Conservation (phyloP, 352 stramenopile genomes). For the Phytophthora sp. region DNA sequence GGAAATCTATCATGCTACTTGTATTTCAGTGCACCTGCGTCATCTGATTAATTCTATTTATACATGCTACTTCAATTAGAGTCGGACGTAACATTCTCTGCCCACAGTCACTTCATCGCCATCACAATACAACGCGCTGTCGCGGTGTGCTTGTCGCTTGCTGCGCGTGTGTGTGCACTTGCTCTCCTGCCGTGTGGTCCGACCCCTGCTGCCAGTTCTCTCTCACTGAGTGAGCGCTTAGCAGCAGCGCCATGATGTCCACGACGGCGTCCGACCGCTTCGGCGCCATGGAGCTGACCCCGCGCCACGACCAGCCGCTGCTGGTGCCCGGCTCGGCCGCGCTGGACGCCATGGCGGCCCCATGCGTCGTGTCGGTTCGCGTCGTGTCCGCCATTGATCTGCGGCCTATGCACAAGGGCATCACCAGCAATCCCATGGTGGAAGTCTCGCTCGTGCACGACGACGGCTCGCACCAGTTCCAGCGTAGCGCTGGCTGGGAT, state of each 20-base stretch:
- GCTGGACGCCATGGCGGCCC: constrained; percentile 65
- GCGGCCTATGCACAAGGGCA: constrained; percentile 68
- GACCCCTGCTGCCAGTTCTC: constrained; percentile 1
- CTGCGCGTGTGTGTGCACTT: constrained; percentile 9
- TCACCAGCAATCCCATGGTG: constrained; percentile 75
- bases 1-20: neutral
- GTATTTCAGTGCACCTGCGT: neutral
- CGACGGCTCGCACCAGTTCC: constrained; percentile 39
- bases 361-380: constrained; percentile 65
- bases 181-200: constrained; percentile 24
- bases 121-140: constrained; percentile 20
- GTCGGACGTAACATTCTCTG: constrained; percentile 16
- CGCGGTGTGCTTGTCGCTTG: constrained; percentile 3
- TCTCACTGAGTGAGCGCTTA: constrained; percentile 15
- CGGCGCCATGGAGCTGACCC: constrained; percentile 61
- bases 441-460: constrained; percentile 75
- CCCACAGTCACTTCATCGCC: constrained; percentile 15
- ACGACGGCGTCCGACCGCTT: constrained; percentile 36
- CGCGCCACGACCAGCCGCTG: constrained; percentile 61
- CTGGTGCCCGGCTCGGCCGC: constrained; percentile 59
- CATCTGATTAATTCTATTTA: constrained; percentile 12
- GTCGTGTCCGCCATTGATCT: constrained; percentile 63
- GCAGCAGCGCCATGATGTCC: constrained; percentile 32
- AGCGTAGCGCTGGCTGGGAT: constrained; percentile 45
- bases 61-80: constrained; percentile 28